Base-by-base conservation (phyloP, 2,329 filamentous ascomycete species). In the Berkeleyomyces rouxiae region DNA sequence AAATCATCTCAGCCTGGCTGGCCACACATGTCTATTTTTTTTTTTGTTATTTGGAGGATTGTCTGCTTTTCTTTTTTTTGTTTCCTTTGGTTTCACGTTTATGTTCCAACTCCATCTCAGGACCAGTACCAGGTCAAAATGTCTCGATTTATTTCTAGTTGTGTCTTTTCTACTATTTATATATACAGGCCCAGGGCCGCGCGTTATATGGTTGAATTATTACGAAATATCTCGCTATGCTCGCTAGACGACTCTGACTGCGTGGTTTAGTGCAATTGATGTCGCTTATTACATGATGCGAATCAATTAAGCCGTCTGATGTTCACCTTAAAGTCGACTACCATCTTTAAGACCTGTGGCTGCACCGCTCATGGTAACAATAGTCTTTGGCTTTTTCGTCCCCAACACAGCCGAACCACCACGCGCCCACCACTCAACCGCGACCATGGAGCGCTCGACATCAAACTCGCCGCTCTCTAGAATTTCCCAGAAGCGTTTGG, bases 401-500 rank as follows among this genome's bases (percentile, higher is more conserved):
- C 65, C 57, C 79, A 65, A 6, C 66, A 80, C 69, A 66, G 79
- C 80, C 71, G 71, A 82, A 74, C 74, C 81, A 5, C 80, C 80
- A 43, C 73, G 73, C 10, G 77, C 79, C 91, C 91, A 96, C 91
- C 91, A 96, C 1, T 83, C 82, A 16, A 95, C 87, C 58, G 86
- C 90, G 40, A 87, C 79, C 47, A 85, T 82, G 5, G 88, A 86
- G 65, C 90, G 80, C 70, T 95, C 88, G 33, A 95, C 85, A 72
- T 96, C 90, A 83, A 96, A 87, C 74, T 95, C 90, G 3, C 90
- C 90, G 67, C 81, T 84, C 47, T 85, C 85, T 7, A 96, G 74
- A 2, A 90, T 80, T 64, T 93, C 85, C 84, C 88, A 90, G 71
- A 95, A 87, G 59, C 90, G 78, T 66, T 83, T 79, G 69, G 84